phyloP scores from a whole-genome alignment of 352 stramenopile genomes.

The Phytophthora pseudosyringae region DNA sequence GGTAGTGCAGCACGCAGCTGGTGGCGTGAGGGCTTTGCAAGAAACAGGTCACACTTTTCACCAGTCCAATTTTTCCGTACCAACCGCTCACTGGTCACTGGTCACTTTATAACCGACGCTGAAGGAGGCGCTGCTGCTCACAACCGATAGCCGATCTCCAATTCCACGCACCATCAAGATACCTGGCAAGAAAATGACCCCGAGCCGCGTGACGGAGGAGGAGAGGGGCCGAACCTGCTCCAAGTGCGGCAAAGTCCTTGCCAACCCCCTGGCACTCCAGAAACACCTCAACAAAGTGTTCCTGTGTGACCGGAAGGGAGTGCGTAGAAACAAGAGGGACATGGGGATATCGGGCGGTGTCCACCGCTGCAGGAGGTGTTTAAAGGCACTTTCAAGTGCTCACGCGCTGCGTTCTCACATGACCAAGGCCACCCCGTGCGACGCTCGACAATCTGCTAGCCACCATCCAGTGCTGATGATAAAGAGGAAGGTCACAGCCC shows the following conservation, averaged over 20 bases:
- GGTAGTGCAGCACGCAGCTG: not conserved
- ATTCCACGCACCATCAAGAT: not conserved
- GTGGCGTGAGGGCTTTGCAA: slow-evolving; percentile 2
- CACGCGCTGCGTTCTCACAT: slow-evolving; percentile 3
- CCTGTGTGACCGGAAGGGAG: slow-evolving; percentile 15
- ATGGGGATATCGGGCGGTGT: not conserved
- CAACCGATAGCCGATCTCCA: not conserved
- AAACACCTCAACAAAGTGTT: slow-evolving; percentile 19
- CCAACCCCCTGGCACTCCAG: slow-evolving; percentile 5
- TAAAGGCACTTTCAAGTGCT: slow-evolving; percentile 12
- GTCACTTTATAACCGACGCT: slow-evolving; percentile 11
- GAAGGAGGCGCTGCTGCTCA: slow-evolving; percentile 8
- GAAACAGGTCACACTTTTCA: slow-evolving; percentile 8
- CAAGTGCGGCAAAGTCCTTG: slow-evolving; percentile 22
- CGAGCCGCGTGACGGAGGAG: not conserved
- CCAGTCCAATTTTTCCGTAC: slow-evolving; percentile 12
- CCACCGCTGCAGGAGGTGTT: slow-evolving; percentile 10
- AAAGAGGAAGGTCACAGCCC: not conserved
- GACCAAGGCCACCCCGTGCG: slow-evolving; percentile 1
- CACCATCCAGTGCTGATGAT: not conserved
- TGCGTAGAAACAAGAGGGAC: slow-evolving; percentile 5
- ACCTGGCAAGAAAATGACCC: not conserved
- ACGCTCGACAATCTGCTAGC: not conserved
- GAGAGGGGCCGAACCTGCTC: slow-evolving; percentile 9
- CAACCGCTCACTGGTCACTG: not conserved